Percentiles rank a stretch among this genome's conserved stretches.
These are phyloP conservation scores for Helianthus tuberosus DNA, from an alignment of 129 eudicot genomes.

Conservation along the genomic window DNA sequence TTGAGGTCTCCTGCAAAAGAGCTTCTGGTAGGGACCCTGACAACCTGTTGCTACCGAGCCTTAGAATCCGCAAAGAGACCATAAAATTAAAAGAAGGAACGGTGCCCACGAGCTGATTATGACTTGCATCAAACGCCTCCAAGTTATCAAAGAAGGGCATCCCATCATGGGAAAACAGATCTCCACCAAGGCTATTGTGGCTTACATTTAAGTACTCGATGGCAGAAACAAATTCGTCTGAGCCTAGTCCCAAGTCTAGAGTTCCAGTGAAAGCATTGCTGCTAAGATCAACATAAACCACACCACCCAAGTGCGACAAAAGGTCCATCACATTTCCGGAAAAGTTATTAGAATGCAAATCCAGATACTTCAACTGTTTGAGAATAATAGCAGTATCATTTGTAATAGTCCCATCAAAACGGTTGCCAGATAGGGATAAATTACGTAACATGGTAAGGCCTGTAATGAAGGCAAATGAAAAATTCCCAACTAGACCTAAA, in stretches of 20 bases:
- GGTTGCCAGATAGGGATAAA: conserved; percentile 58
- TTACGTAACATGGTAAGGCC: conserved; percentile 57
- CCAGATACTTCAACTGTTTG: conserved; percentile 54
- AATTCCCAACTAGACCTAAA: conserved; percentile 60
- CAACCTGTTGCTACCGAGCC: conserved; percentile 56
- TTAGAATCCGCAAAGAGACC: conserved; percentile 70
- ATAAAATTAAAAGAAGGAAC: conserved; percentile 78
- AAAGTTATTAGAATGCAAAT: conserved; percentile 64
- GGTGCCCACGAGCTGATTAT: conserved; percentile 65
- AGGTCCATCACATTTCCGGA: conserved; percentile 60
- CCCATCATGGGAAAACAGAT: conserved; percentile 84
- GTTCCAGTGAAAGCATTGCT: conserved; percentile 57
- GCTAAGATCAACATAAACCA: conserved; percentile 68
- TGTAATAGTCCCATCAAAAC: conserved; percentile 47
- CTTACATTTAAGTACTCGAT: conserved; percentile 67
- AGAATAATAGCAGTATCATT: conserved; percentile 46
- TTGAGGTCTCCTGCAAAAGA: conserved; percentile 77
- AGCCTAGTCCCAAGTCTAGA: conserved; percentile 67
- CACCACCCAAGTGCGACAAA: conserved; percentile 53
- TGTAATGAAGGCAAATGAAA: conserved; percentile 47
- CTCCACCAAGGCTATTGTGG: conserved; percentile 61
- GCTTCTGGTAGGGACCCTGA: conserved; percentile 84
- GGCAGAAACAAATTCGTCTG: conserved; percentile 54
- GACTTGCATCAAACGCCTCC: conserved; percentile 79
- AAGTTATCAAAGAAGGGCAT: conserved; percentile 79